A percentile compares a stretch with the other conserved stretches of the same genome.
Evolutionary conservation across 176 grass and related monocot species (phyloP).

Genomic region (Secale cereale): DNA sequence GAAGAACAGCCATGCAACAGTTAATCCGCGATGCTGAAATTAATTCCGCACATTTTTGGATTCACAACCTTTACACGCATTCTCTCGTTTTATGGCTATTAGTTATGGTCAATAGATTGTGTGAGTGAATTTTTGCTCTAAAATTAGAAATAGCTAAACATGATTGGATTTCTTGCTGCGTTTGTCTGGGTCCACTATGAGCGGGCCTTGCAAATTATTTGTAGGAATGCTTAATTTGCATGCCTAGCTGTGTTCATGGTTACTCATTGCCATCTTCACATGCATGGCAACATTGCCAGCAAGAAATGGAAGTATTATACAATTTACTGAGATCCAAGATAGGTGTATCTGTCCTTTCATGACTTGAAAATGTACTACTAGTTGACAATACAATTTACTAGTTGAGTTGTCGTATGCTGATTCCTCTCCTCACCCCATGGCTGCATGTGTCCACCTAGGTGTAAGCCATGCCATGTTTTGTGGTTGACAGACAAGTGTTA

Average conservation of each 20-base stretch:
- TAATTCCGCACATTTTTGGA: too few relatives aligned
- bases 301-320: conserved; percentile 17
- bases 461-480: conserved; percentile 20
- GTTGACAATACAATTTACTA: conserved; percentile 10
- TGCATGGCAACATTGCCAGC: neutral
- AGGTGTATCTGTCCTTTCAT: neutral
- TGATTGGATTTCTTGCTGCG: neutral
- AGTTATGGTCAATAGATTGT: neutral
- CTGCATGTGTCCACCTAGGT: conserved; percentile 30
- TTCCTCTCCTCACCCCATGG: neutral
- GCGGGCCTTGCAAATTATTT: neutral
- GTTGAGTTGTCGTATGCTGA: neutral
- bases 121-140: neutral
- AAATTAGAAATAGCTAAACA: too few relatives aligned
- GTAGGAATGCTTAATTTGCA: neutral
- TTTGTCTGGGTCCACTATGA: neutral
- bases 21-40: neutral
- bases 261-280: conserved; percentile 12
- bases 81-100: neutral
- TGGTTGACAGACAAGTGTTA: conserved; percentile 19
- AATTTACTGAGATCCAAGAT: conserved; percentile 11
- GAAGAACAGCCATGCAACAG: too few relatives aligned
- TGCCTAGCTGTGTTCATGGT: conserved; percentile 1
- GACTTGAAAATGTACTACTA: neutral
- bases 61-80: neutral